Evolutionary conservation across 768 basidiomycete genomes (phyloP).

Genomic region (Astraeus odoratus): DNA sequence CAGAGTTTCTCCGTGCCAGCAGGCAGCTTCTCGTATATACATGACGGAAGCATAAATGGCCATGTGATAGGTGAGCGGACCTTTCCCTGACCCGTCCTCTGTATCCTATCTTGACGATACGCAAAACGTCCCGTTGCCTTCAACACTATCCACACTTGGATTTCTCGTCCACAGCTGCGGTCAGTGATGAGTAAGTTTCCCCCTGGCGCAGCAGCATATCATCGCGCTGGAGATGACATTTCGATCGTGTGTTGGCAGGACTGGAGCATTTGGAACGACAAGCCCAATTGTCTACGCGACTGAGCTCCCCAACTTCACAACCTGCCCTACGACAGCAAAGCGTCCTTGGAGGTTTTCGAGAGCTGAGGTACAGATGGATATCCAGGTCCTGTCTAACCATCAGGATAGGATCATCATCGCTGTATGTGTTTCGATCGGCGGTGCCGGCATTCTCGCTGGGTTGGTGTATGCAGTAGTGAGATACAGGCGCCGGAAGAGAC

Average conservation of each 20-base stretch:
- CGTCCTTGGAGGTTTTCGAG: neutral
- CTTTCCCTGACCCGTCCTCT: neutral
- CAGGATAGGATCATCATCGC: constrained; percentile 9
- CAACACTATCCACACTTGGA: neutral
- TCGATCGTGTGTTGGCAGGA: neutral
- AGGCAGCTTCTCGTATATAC: constrained; percentile 36
- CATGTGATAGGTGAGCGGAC: constrained; percentile 31
- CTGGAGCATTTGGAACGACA: constrained; percentile 28
- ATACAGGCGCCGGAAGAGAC: constrained; percentile 10
- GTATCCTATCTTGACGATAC: neutral
- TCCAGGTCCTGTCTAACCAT: constrained; percentile 2
- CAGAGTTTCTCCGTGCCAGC: constrained; percentile 33
- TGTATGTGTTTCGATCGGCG: constrained; percentile 18
- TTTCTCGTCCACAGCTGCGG: constrained; percentile 23
- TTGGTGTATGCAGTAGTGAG: constrained; percentile 13
- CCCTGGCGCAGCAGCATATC: neutral
- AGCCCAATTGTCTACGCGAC: constrained; percentile 1
- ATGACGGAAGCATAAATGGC: constrained; percentile 31
- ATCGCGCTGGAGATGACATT: neutral
- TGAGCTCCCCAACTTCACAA: neutral
- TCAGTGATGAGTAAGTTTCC: constrained; percentile 37
- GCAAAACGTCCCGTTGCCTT: neutral
- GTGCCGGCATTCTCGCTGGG: constrained; percentile 11
- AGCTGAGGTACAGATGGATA: neutral
- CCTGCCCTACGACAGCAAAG: neutral